Conservation (phyloP, 2,329 filamentous ascomycete species). For the Fusarium drepaniforme region DNA sequence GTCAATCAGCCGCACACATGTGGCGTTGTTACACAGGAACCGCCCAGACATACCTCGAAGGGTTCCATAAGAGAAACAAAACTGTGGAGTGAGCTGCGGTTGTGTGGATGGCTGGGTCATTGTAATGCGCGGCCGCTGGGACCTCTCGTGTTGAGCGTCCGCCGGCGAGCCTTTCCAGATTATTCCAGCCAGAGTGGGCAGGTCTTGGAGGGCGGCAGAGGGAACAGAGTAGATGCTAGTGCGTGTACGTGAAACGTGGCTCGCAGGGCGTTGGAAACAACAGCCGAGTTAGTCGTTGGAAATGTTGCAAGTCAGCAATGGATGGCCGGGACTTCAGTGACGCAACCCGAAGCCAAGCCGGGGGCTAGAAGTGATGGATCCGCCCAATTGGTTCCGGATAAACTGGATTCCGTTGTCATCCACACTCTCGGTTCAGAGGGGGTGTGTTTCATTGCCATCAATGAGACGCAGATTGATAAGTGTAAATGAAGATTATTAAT, state of each 20-base stretch:
- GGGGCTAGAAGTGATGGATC: conserved; percentile 6
- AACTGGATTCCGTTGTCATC: conserved; percentile 31
- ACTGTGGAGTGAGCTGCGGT: conserved; percentile 76
- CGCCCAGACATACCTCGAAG: conserved; percentile 69
- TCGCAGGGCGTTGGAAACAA: conserved; percentile 24
- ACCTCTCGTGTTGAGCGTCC: conserved; percentile 51
- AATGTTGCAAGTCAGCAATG: conserved; percentile 7
- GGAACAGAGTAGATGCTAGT: conserved; percentile 12
- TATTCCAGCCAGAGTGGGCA: conserved; percentile 60
- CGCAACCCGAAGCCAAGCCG: conserved; percentile 35
- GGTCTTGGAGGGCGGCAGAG: conserved; percentile 6
- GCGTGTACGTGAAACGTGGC: conserved; percentile 16
- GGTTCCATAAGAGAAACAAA: conserved; percentile 80
- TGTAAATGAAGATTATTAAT: background rate
- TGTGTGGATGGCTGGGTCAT: conserved; percentile 61
- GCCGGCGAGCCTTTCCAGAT: conserved; percentile 60
- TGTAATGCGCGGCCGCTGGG: conserved; percentile 49
- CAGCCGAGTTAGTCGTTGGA: conserved; percentile 13
- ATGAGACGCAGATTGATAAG: background rate
- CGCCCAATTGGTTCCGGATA: conserved; percentile 33
- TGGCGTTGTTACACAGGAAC: background rate
- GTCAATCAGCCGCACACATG: conserved; percentile 15
- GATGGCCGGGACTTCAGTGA: conserved; percentile 33
- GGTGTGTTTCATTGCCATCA: background rate
- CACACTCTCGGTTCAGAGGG: background rate